These are phyloP conservation scores for Escovopsis sp. DNA, from an alignment of 2,329 filamentous ascomycete species.

Conservation along the genomic window DNA sequence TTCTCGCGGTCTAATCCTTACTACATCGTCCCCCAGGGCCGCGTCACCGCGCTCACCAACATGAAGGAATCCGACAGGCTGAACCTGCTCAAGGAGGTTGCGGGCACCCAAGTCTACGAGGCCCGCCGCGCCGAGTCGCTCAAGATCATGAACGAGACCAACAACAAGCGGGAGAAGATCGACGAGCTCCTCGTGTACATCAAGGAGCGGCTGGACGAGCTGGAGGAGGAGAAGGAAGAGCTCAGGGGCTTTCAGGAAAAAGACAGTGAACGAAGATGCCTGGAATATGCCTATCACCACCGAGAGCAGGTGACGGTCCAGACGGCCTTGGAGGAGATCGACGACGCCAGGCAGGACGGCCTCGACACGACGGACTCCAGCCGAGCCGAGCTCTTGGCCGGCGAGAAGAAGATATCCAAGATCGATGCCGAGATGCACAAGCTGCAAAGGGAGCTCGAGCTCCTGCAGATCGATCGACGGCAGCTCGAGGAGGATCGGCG, in stretches of 20 bases:
- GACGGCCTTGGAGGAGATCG: constrained; percentile 65
- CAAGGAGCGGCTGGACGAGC: constrained; percentile 71
- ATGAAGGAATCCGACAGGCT: constrained; percentile 95
- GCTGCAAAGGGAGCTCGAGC: constrained; percentile 67
- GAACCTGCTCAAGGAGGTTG: constrained; percentile 90
- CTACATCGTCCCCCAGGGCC: constrained; percentile 96
- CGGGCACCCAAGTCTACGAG: constrained; percentile 94
- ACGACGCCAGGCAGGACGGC: constrained; percentile 66
- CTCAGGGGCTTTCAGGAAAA: constrained; percentile 88
- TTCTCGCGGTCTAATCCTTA: constrained; percentile 97
- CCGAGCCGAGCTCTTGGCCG: constrained; percentile 58
- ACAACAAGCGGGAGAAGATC: constrained; percentile 87
- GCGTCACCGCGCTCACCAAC: constrained; percentile 89
- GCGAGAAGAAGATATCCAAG: constrained; percentile 63
- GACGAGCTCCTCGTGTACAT: constrained; percentile 87
- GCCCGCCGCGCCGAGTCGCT: constrained; percentile 77
- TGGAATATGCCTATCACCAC: constrained; percentile 90
- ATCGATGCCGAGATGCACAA: constrained; percentile 69
- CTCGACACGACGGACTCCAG: constrained; percentile 75
- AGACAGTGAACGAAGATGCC: constrained; percentile 76
- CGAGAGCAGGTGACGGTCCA: constrained; percentile 72
- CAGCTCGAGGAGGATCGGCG: constrained; percentile 84
- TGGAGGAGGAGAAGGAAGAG: constrained; percentile 96
- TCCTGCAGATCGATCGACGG: constrained; percentile 68
- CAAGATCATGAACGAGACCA: constrained; percentile 94